These are phyloP conservation scores for Ascosphaera acerosa DNA, from an alignment of 2,329 filamentous ascomycete genomes.

Conservation along the genomic window DNA sequence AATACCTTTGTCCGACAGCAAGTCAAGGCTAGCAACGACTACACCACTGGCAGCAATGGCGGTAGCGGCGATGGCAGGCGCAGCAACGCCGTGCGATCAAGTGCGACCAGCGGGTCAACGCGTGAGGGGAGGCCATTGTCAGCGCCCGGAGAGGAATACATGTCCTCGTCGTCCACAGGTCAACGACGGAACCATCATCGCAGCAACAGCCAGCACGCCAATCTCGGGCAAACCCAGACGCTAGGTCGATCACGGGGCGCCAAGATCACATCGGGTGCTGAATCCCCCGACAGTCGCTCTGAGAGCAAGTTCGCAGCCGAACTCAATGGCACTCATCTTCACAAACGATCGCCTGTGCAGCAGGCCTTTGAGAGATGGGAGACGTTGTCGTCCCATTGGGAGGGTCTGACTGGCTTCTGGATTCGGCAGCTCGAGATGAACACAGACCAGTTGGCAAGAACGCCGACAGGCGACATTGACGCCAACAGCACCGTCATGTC, in stretches of 20 bases:
- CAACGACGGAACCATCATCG: slow-evolving; percentile 1
- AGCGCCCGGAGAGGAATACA: slow-evolving; percentile 1
- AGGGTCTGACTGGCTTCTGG: slow-evolving; percentile 93
- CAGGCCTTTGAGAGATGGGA: slow-evolving; percentile 98
- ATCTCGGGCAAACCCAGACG: slow-evolving; percentile 2
- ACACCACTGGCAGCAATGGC: too few species aligned
- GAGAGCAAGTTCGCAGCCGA: slow-evolving; percentile 4
- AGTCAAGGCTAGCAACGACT: neutral
- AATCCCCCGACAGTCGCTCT: slow-evolving; percentile 10
- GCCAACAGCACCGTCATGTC: slow-evolving; percentile 66
- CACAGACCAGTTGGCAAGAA: slow-evolving; percentile 55
- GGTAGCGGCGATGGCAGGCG: too few species aligned
- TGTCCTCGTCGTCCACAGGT: neutral
- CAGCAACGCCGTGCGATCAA: slow-evolving; percentile 20
- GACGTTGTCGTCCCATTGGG: slow-evolving; percentile 89
- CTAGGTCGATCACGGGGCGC: slow-evolving; percentile 6
- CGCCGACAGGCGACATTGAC: slow-evolving; percentile 25
- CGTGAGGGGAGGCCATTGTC: slow-evolving; percentile 8
- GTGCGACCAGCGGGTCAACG: slow-evolving; percentile 21
- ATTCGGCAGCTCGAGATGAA: slow-evolving; percentile 81
- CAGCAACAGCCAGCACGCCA: slow-evolving; percentile 4
- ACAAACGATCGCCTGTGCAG: slow-evolving; percentile 45
- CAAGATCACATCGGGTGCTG: neutral
- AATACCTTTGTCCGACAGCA: slow-evolving; percentile 21
- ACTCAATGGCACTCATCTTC: slow-evolving; percentile 3